Conservation (phyloP, 805 yeast species). For the Torulaspora quercuum region DNA sequence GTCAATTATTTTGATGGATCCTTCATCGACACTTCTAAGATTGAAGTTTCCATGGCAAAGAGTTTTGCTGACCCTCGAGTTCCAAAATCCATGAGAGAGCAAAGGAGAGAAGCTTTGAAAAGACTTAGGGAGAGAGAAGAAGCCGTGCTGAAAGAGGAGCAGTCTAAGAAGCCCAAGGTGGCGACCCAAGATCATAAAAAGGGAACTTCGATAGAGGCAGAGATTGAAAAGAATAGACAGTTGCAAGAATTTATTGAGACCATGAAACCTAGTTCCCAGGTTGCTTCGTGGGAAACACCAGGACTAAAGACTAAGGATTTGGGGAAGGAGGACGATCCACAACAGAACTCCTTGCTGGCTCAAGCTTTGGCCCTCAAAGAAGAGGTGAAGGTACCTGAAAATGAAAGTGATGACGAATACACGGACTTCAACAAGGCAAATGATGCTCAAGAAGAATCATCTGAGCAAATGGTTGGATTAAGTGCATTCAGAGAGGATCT, state of each 20-base stretch:
- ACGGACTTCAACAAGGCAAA: constrained; percentile 32
- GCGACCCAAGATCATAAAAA: constrained; percentile 33
- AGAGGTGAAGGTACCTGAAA: constrained; percentile 32
- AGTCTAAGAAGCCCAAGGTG: constrained; percentile 40
- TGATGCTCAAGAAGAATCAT: constrained; percentile 28
- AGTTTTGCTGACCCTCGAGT: constrained; percentile 80
- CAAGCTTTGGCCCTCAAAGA: constrained; percentile 40
- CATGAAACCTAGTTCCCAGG: constrained; percentile 70
- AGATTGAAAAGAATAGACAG: constrained; percentile 61
- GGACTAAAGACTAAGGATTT: constrained; percentile 12
- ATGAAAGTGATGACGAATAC: constrained; percentile 47
- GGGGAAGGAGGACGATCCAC: constrained; percentile 35
- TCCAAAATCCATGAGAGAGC: constrained; percentile 60
- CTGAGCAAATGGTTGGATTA: constrained; percentile 46
- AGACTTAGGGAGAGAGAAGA: constrained; percentile 50
- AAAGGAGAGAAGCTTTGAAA: constrained; percentile 48
- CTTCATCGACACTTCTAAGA: constrained; percentile 76
- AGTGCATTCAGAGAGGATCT: constrained; percentile 21
- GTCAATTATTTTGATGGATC: constrained; percentile 71
- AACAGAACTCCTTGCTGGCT: constrained; percentile 39
- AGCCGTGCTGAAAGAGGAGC: constrained; percentile 41
- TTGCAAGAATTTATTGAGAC: constrained; percentile 78
- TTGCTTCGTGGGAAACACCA: constrained; percentile 64
- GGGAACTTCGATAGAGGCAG: constrained; percentile 47
- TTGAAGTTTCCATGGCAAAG: constrained; percentile 79